Evolutionary conservation across 306 rosid species (phyloP).

Genomic region (Dicorynia guianensis): DNA sequence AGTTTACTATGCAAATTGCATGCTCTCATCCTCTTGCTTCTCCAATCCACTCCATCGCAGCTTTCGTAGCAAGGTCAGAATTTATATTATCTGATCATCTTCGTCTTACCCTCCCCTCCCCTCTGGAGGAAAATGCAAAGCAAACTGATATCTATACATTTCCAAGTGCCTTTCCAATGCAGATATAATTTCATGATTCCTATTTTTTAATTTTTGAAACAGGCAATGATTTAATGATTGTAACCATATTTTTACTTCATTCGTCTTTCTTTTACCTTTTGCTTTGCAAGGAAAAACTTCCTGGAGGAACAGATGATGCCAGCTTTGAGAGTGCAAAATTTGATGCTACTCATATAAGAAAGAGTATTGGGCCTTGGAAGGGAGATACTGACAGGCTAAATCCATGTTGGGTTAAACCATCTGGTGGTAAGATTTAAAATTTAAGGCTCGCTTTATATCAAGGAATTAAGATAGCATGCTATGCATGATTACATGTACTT

Average conservation of each 20-base stretch:
- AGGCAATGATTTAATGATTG: neutral
- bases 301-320: conserved; percentile 58
- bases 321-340: conserved; percentile 50
- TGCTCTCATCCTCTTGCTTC: neutral
- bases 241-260: neutral
- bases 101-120: too few relatives aligned
- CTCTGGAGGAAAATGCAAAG: too few relatives aligned
- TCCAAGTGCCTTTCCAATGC: too few relatives aligned
- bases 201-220: neutral
- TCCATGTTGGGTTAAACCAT: conserved; percentile 75
- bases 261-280: conserved; percentile 21
- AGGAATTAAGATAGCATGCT: conserved; percentile 9
- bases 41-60: neutral
- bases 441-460: neutral
- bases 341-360: conserved; percentile 43
- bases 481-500: neutral
- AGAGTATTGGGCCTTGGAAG: conserved; percentile 57
- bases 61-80: neutral
- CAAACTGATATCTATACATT: too few relatives aligned
- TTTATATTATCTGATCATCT: neutral
- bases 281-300: conserved; percentile 61
- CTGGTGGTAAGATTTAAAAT: conserved; percentile 50
- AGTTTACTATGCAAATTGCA: neutral
- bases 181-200: neutral
- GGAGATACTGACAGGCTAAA: conserved; percentile 61